Evolutionary conservation across 495 filamentous ascomycete genomes (phyloP).

Genomic region (Aspergillus panamensis): DNA sequence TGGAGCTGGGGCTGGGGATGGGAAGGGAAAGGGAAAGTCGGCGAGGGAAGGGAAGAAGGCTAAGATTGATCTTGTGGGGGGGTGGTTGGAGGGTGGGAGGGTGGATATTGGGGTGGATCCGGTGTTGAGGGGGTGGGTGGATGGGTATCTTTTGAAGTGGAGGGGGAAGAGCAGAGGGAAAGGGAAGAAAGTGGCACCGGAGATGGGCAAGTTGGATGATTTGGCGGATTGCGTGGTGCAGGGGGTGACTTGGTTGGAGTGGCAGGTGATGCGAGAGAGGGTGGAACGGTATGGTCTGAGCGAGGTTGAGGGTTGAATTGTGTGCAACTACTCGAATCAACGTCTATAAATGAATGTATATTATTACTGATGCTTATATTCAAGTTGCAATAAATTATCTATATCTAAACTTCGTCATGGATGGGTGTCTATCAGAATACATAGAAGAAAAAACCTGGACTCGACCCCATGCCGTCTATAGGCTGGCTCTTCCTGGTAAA

Average conservation of each 20-base stretch:
- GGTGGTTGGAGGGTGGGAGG: constrained; percentile 41
- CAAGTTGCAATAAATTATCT: neutral
- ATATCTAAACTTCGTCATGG: neutral
- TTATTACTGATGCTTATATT: neutral
- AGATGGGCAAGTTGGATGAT: constrained; percentile 75
- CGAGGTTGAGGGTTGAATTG: neutral
- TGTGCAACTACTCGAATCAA: no score
- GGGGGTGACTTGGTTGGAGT: constrained; percentile 79
- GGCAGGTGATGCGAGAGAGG: constrained; percentile 65
- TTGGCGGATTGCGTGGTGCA: constrained; percentile 87
- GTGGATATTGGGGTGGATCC: constrained; percentile 32
- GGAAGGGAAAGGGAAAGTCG: constrained; percentile 15
- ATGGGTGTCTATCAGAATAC: neutral
- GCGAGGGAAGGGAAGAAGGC: constrained; percentile 49
- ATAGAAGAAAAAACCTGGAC: neutral
- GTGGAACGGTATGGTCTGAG: constrained; percentile 34
- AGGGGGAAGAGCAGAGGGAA: constrained; percentile 19
- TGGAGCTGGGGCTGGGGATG: constrained; percentile 7
- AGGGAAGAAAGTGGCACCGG: constrained; percentile 15
- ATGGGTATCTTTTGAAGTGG: constrained; percentile 48
- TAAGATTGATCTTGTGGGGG: constrained; percentile 62
- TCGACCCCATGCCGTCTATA: neutral
- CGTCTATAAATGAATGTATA: neutral
- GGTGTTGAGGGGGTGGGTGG: constrained; percentile 35
- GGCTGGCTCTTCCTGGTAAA: neutral